Evolutionary conservation across 805 yeast genomes (phyloP), one percentile per base, ranked within the genome.

Genomic region (Trichomonascus vanleenenianus): DNA sequence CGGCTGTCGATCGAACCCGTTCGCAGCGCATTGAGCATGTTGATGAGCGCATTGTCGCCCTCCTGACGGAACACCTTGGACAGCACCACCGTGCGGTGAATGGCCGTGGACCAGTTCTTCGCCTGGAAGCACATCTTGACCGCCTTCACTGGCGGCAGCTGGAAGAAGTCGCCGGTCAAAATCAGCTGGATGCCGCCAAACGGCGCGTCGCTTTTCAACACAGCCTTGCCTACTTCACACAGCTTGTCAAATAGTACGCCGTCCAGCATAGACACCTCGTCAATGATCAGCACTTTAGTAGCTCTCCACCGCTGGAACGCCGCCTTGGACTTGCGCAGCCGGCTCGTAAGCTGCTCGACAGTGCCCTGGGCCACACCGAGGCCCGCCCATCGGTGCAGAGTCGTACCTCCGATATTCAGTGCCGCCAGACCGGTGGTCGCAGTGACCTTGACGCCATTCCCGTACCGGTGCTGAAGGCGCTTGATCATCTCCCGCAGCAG

Each of bases 391-490:
- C 85, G 72, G 61, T 88, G 94, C 18, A 91, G 67, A 0, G 98
- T 91, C 27, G 74, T 76, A 20, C 98, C 98, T 1, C 89, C 95
- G 56, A 91, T 83, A 56, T 85, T 87, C 38, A 84, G 79, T 0
- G 96, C 97, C 0, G 98, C 98, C 50, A 93, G 66, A 0, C 97
- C 98, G 0, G 98, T 93, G 0, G 97, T 85, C 0, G 97, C 97
- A 0, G 97, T 85, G 3, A 93, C 79, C 0, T 94, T 96, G 2
- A 91, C 84, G 0, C 68, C 64, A 14, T 68, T 67, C 2, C 60
- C 55, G 9, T 55, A 48, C 2, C 71, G 65, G 30, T 60, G 60
- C 22, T 46, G 42, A 34, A 86, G 64, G n/a, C 68, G 65, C 14
- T 64, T 58, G 11, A 91, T 85, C 18, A 93, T 66, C 33, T 77